Base-by-base conservation (phyloP, 2,329 filamentous ascomycete genomes). In the Dothistroma septosporum region DNA sequence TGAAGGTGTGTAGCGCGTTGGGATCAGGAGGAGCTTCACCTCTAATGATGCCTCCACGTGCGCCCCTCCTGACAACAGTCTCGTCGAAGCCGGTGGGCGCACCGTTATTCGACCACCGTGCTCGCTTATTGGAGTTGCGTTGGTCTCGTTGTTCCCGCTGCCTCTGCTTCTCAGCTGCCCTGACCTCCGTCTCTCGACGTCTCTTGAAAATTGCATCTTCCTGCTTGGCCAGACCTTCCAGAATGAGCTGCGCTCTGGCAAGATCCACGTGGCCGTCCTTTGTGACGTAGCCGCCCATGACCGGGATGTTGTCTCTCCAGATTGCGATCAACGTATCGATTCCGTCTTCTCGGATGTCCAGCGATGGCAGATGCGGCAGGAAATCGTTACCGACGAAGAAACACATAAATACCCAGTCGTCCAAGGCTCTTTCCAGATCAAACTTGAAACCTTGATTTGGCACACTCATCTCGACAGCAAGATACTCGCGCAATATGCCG, bases 331-430 rank as follows among this genome's bases (percentile, higher is more conserved):
- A 81, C 0, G 92, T 95, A 73, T 99, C 93, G 72, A 99, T 99
- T 53, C 93, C 93, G 73, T 97, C 92, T 72, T 99, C 94, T 62
- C 94, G 87, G 74, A 99, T 97, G 75, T 97, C 94, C 61, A 99
- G 83, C 70, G 93, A 96, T n/a, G 94, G 94, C 61, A 99, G 81
- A 81, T 99, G 94, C 55, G 94, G 94, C 68, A 99, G 79, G 78
- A 99, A 99, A 79, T 99, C 95, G 76, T 99, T 99, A 67, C 93
- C 93, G 59, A 97, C 93, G 74, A 97, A 97, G 79, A 95, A 97
- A 78, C 93, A 97, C 87, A 97, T 94, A 75, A 97, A 97, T 14
- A 97, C 91, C 94, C 93, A 97, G 74, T 97, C 93, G 76, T 97
- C 94, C 61, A 97, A 85, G 28, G 92, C 92, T 66, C 94, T 87